Evolutionary conservation across 129 eudicot genomes (phyloP), one percentile per base, ranked within the genome.

Genomic region (Pulicaria dysenterica): DNA sequence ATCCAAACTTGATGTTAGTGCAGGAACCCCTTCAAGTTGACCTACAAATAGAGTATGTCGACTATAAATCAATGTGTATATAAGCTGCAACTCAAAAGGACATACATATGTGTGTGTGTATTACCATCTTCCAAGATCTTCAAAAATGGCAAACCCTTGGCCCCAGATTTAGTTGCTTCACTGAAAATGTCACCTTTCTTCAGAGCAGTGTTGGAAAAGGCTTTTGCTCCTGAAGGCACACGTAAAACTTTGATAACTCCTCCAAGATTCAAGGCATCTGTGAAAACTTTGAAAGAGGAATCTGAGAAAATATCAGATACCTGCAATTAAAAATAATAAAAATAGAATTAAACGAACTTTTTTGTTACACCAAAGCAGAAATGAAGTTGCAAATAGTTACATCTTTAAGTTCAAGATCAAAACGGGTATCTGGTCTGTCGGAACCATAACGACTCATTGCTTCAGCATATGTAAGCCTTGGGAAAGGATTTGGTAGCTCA

Each of bases 391-490:
- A 70, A 70, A 73, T 16, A 5, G 50, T 84, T 94, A 90, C 99
- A 83, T 94, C 96, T 83, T 86, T 88, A 68, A 94, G 79, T 82
- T 94, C 86, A 72, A 90, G 97, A 77, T 81, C 94, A 86, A 94
- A 94, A 58, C 97, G 97, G 49, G 77, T 76, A 83, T 94, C 98
- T 46, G 98, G 98, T 67, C 89, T 90, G 82, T 94, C 98, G 58
- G 98, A 90, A 64, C 98, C 98, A 84, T 83, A 94, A 76, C 89
- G 88, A 73, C 80, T 77, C 89, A 90, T 88, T 49, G 98, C 95
- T 86, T 94, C 96, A n/a, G 89, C 91, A 84, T 90, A 94, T 34
- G 99, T 88, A 55, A 94, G 90, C 87, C 97, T 88, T 41, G 96
- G 99, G 75, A 94, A 94, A 64, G 97, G 97, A 53, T 88, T 84